Conservation (phyloP, 495 filamentous ascomycete genomes). For the Aspergillus steynii region DNA sequence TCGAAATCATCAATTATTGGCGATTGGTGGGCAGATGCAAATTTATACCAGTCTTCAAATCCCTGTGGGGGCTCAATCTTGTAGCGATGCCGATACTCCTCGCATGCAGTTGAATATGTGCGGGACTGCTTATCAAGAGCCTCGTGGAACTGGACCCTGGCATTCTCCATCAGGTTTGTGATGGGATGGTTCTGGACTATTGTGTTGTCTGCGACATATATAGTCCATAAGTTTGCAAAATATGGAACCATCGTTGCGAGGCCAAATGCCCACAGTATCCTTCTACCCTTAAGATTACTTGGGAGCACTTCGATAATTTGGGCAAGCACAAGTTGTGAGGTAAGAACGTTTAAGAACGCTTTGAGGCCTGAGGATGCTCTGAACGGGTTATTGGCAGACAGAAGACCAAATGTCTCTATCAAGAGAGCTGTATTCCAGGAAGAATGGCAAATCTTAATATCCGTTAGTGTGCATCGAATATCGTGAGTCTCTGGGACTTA, state of each 20-base stretch:
- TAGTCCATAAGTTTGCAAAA: slow-evolving; percentile 4
- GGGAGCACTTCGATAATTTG: slow-evolving; percentile 13
- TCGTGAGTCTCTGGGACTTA: too few relatives aligned
- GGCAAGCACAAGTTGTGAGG: slow-evolving; percentile 8
- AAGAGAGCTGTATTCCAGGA: slow-evolving; percentile 8
- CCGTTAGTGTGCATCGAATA: too few relatives aligned
- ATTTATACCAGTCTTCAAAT: slow-evolving; percentile 67
- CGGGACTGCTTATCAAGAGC: slow-evolving; percentile 48
- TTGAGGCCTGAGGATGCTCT: neutral
- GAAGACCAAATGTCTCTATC: slow-evolving; percentile 14
- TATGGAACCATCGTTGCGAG: slow-evolving; percentile 5
- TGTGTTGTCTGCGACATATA: neutral
- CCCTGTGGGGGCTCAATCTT: slow-evolving; percentile 57
- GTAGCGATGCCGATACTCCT: slow-evolving; percentile 54
- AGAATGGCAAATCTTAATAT: slow-evolving; percentile 6
- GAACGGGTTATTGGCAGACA: slow-evolving; percentile 7
- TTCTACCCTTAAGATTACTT: slow-evolving; percentile 6
- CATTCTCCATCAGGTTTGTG: slow-evolving; percentile 51
- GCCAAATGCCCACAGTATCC: slow-evolving; percentile 5
- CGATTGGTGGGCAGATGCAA: slow-evolving; percentile 53
- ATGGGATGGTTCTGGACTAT: slow-evolving; percentile 44
- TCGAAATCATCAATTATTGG: slow-evolving; percentile 62
- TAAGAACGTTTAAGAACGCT: slow-evolving; percentile 1
- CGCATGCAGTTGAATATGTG: slow-evolving; percentile 43
- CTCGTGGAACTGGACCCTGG: slow-evolving; percentile 44